Base-by-base conservation (phyloP, 768 basidiomycete species). In the Chlorophyllum brunneum region DNA sequence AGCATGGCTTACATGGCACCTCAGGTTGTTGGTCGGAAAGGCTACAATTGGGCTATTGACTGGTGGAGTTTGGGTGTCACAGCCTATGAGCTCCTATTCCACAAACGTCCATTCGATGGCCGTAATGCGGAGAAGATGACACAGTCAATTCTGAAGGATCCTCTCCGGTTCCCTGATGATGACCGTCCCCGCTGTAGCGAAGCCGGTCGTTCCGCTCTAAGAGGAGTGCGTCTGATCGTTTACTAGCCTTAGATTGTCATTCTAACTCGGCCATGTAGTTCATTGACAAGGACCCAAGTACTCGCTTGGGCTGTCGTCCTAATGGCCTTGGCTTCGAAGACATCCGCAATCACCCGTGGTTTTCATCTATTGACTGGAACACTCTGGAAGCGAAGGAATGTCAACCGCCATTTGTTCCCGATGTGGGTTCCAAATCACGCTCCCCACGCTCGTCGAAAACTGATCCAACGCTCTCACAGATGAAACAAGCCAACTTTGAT, bases 1-100 rank as follows among this genome's bases (percentile, higher is more conserved):
- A 94, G 91, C 63, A 95, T 99, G 92, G 95, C 97, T 0, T 99
- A 99, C 71, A 99, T 99, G 97, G 95, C 95, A 8, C 95, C 95
- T 0, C 93, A 99, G 67, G 88, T 99, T n/a, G 77, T 98, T 38
- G 82, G 81, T 46, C 86, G 89, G 63, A 86, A 84, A 62, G 97
- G 97, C 13, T 99, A 99, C 67, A 88, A 88, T 3, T 94, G 91
- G 80, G 85, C 84, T 43, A 81, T 92, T 44, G 95, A 98, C 65
- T 97, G 92, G 88, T 98, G 95, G 95, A 93, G 91, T 63, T 76
- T 98, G 16, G 95, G 95, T 26, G 76, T 97, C 51, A 88, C 88
- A 23, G 87, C 85, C 54, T 95, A 88, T 69, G 95, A 98, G 62
- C 79, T 97, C n/a, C 69, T 95, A 26, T 90, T 88, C 72, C 79